Evolutionary conservation across 2,329 filamentous ascomycete genomes (phyloP).

Genomic region (Talaromyces sp.): DNA sequence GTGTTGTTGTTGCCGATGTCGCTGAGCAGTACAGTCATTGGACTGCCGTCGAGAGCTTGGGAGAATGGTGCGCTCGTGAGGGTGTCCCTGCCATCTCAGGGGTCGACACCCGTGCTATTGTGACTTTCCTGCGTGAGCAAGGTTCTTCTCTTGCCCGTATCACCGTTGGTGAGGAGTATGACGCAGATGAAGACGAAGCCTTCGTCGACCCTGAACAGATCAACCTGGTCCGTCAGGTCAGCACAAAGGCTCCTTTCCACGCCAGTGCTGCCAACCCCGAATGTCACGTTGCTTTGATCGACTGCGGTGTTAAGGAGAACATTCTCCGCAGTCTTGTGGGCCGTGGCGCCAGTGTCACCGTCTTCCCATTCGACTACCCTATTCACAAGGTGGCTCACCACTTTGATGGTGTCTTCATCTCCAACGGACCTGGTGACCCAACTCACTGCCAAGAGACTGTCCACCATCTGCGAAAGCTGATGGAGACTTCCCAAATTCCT

Average conservation of each 20-base stretch:
- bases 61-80: conserved; percentile 93
- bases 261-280: conserved; percentile 78
- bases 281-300: conserved; percentile 88
- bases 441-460: conserved; percentile 94
- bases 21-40: conserved; percentile 95
- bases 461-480: conserved; percentile 84
- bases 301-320: conserved; percentile 99
- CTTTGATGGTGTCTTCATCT: conserved; percentile 98
- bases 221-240: conserved; percentile 92
- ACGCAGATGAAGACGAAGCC: conserved; percentile 95
- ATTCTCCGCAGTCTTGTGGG: conserved; percentile 91
- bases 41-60: conserved; percentile 92
- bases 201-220: conserved; percentile 94
- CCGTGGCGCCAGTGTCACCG: conserved; percentile 86
- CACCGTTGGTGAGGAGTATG: conserved; percentile 94
- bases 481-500: conserved; percentile 84
- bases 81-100: conserved; percentile 94
- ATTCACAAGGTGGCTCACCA: conserved; percentile 98
- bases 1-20: conserved; percentile 92
- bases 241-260: conserved; percentile 97
- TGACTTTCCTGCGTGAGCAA: conserved; percentile 92
- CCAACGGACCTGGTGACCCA: conserved; percentile 95
- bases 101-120: conserved; percentile 93
- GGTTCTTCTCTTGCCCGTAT: conserved; percentile 94
- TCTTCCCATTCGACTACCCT: conserved; percentile 94